These are phyloP conservation scores for Basidiobolus meristosporus DNA, from an alignment of 371 early-diverging fungal species.

Conservation along the genomic window DNA sequence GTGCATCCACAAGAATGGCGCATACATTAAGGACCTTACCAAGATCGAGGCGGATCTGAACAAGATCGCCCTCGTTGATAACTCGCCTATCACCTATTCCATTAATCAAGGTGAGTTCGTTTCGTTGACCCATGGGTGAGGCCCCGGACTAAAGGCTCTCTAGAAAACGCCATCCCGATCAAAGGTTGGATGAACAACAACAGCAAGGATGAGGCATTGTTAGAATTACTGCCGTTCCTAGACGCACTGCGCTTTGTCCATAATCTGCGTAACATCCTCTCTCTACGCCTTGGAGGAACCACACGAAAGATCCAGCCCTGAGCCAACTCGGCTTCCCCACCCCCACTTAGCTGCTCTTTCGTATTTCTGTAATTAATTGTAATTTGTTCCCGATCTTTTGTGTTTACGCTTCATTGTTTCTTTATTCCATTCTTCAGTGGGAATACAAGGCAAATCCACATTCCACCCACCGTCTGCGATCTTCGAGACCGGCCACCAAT, in stretches of 20 bases:
- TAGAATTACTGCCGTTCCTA: constrained; percentile 68
- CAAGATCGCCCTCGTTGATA: constrained; percentile 79
- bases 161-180: constrained; percentile 74
- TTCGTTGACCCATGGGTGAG: background rate
- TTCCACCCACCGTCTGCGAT: too few species aligned
- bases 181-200: constrained; percentile 57
- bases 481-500: too few species aligned
- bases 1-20: background rate
- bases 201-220: constrained; percentile 56
- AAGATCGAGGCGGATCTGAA: constrained; percentile 66
- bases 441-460: too few species aligned
- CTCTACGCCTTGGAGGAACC: constrained; percentile 10
- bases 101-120: constrained; percentile 48
- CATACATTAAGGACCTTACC: constrained; percentile 54
- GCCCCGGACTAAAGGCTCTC: too few species aligned
- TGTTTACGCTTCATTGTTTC: too few species aligned
- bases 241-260: constrained; percentile 70
- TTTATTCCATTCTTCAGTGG: too few species aligned
- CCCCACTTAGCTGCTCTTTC: too few species aligned
- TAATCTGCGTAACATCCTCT: constrained; percentile 43
- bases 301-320: too few species aligned
- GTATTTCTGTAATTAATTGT: too few species aligned
- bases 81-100: constrained; percentile 71
- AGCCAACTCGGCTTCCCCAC: too few species aligned
- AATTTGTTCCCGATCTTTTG: too few species aligned